Evolutionary conservation across 192 early-diverging fungal species (phyloP), one percentile per base, ranked within the genome.

Genomic region (Rhizophagus sp.): DNA sequence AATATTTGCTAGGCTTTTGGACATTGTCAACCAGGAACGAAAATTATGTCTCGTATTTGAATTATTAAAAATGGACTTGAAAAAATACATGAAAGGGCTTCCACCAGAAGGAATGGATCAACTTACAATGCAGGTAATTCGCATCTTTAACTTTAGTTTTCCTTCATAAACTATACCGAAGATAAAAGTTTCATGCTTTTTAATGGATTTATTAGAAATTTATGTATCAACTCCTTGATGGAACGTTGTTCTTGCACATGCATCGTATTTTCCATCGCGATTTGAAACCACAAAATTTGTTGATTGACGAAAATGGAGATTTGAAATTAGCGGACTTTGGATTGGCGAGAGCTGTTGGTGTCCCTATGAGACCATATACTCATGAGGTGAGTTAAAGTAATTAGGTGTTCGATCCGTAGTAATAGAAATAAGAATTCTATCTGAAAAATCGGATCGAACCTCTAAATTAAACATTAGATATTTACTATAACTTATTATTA

Each of bases 331-430:
- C 94, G 6, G 96, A 97, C 67, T 97, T 97, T 88, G 96, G 96
- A 4, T 79, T 97, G 15, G 95, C 94, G 0, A 81, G 93, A 10
- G 93, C 96, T 0, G 95, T 97, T 82, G 96, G 93, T 30, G 90
- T 98, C 19, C 98, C 98, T 15, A 84, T 99, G 84, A 92, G 96
- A 30, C 88, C 94, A 22, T 98, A 97, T 89, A 98, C 98, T 33
- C 96, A 98, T 82, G 95, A 98, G 82, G 94, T 90, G 76, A 78
- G 30, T 12, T 41, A 0, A 41, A 41, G 39, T 41, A 41, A 2
- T 6, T 41, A 9, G 39, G 39, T 41, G 39, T 41, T 41, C 39
- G 39, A 41, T 41, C 7, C 6, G 39, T 41, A 41, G 0, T 41
- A 8, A 41, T 41, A 41, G 39, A 41, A 41, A 41, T 41, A 41